These are phyloP conservation scores for Hymenotorrendiella dingleyae DNA, from an alignment of 2,329 filamentous ascomycete species.

Conservation along the genomic window DNA sequence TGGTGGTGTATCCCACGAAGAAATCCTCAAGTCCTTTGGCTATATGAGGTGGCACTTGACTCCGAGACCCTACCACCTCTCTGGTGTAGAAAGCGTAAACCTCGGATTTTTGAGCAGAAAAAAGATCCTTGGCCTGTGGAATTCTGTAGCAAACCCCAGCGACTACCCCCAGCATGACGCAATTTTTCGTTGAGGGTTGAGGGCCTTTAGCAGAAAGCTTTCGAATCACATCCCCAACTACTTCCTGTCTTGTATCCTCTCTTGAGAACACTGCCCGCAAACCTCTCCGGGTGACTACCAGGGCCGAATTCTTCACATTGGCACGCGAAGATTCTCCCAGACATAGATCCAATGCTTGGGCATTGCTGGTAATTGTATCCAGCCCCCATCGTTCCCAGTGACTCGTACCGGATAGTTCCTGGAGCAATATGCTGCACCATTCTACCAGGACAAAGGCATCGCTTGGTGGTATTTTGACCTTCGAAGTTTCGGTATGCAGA, in stretches of 20 bases:
- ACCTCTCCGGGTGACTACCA: constrained; percentile 72
- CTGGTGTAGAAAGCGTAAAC: constrained; percentile 80
- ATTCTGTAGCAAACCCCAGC: constrained; percentile 80
- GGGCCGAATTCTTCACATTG: constrained; percentile 64
- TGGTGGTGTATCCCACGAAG: constrained; percentile 66
- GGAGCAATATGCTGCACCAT: constrained; percentile 79
- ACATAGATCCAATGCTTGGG: constrained; percentile 72
- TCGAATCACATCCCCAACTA: constrained; percentile 49
- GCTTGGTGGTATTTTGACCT: constrained; percentile 67
- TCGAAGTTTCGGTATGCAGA: constrained; percentile 67
- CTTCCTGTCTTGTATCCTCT: constrained; percentile 25
- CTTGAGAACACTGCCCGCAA: constrained; percentile 69
- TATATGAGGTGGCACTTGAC: constrained; percentile 63
- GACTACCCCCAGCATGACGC: constrained; percentile 75
- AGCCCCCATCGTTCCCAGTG: constrained; percentile 59
- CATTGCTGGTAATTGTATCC: constrained; percentile 63
- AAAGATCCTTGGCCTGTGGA: constrained; percentile 50
- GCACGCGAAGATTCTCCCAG: constrained; percentile 57
- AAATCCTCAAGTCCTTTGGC: constrained; percentile 73
- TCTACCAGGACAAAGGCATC: constrained; percentile 86
- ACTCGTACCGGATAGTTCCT: constrained; percentile 57
- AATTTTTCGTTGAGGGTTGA: constrained; percentile 61
- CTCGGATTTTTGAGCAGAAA: constrained; percentile 62
- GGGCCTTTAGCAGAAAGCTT: constrained; percentile 63
- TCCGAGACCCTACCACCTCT: constrained; percentile 77